phyloP scores from a whole-genome alignment of 352 stramenopile species.

The Phytophthora podocarpi region DNA sequence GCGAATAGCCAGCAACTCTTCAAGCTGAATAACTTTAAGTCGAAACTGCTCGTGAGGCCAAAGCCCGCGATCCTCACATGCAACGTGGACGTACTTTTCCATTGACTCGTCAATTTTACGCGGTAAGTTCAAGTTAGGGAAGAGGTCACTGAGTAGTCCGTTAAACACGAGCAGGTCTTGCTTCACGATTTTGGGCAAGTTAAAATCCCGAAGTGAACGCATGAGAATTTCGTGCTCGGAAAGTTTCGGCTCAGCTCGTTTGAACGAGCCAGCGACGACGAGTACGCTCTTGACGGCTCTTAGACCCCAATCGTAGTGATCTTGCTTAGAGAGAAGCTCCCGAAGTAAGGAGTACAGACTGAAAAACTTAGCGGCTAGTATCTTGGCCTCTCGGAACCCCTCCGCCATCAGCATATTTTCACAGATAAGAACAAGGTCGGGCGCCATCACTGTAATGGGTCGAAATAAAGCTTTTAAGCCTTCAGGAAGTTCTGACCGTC shows the following conservation, averaged over 20 bases:
- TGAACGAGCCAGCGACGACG: conserved; percentile 93
- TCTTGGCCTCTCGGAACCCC: conserved; percentile 93
- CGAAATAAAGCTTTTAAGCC: conserved; percentile 95
- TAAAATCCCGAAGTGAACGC: conserved; percentile 95
- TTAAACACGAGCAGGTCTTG: conserved; percentile 95
- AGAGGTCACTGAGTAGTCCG: conserved; percentile 93
- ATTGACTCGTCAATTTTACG: conserved; percentile 89
- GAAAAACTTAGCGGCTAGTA: conserved; percentile 95
- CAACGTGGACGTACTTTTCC: conserved; percentile 90
- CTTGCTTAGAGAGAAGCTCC: conserved; percentile 94
- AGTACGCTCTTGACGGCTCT: conserved; percentile 95
- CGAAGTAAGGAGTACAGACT: conserved; percentile 93
- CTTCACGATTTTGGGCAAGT: conserved; percentile 95
- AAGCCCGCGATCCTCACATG: conserved; percentile 88
- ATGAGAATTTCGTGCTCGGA: conserved; percentile 93
- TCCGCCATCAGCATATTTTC: conserved; percentile 98
- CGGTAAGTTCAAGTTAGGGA: conserved; percentile 90
- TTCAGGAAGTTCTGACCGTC: conserved; percentile 93
- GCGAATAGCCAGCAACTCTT: conserved; percentile 93
- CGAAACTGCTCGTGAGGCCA: conserved; percentile 94
- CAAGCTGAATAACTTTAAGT: conserved; percentile 95
- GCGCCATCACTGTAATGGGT: conserved; percentile 96
- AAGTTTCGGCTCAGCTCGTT: conserved; percentile 92
- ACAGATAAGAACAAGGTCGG: conserved; percentile 95
- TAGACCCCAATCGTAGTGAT: conserved; percentile 97